A percentile compares a stretch with the other conserved stretches of the same genome.
Conservation (phyloP, 768 basidiomycete genomes). For the Serendipita indica region DNA sequence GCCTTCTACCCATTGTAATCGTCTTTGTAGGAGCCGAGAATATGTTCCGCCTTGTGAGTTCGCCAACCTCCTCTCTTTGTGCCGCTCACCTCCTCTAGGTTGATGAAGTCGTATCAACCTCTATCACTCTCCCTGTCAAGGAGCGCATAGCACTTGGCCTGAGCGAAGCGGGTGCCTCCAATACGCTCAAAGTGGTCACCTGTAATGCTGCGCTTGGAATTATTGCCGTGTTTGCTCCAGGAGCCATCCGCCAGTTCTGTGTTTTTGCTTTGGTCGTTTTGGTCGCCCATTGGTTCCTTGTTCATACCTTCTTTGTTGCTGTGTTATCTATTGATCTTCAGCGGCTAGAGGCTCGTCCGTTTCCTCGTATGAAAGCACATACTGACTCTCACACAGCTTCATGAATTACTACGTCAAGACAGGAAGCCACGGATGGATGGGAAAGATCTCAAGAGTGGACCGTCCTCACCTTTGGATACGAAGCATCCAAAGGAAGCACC, state of each 20-base stretch:
- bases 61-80: constrained; percentile 8
- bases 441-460: not conserved
- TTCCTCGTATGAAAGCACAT: not conserved
- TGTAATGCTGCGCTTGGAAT: constrained; percentile 70
- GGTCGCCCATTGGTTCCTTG: constrained; percentile 93
- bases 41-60: constrained; percentile 80
- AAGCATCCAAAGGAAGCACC: constrained; percentile 62
- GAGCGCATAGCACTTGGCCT: constrained; percentile 85
- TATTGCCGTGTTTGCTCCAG: constrained; percentile 49
- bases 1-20: constrained; percentile 82
- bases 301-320: constrained; percentile 90
- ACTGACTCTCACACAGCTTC: constrained; percentile 36
- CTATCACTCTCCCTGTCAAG: constrained; percentile 76
- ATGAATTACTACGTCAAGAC: constrained; percentile 71
- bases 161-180: constrained; percentile 77
- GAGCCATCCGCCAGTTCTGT: constrained; percentile 81
- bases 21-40: constrained; percentile 94
- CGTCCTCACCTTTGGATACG: not conserved
- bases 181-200: constrained; percentile 79
- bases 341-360: constrained; percentile 54
- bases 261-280: constrained; percentile 86
- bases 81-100: constrained; percentile 35
- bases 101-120: constrained; percentile 70
- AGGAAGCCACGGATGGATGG: constrained; percentile 30
- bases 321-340: constrained; percentile 94